These are phyloP conservation scores for Pelargonium citronellum DNA, from an alignment of 441 rosid genomes.

Conservation along the genomic window DNA sequence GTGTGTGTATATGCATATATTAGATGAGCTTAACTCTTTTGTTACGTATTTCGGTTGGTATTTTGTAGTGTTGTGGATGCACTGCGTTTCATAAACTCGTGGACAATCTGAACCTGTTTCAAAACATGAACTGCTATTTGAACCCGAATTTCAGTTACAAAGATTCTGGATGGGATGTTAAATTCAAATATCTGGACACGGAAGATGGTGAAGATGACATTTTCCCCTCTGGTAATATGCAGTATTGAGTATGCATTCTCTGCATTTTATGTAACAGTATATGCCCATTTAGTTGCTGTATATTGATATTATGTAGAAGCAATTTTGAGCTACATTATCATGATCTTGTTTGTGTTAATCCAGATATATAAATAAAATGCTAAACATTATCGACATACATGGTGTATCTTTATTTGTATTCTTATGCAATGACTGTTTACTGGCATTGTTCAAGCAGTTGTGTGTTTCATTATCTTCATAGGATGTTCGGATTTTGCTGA, in stretches of 20 bases:
- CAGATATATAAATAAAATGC: not conserved
- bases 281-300: not conserved
- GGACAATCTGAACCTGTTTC: constrained; percentile 2
- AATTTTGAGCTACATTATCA: not conserved
- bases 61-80: constrained; percentile 1
- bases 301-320: not conserved
- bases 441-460: no score
- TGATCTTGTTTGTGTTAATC: not conserved
- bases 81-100: not conserved
- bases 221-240: not conserved
- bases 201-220: constrained; percentile 3
- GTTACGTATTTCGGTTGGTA: not conserved
- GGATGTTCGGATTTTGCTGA: no score
- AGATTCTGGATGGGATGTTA: constrained; percentile 6
- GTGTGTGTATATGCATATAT: no score
- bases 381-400: not conserved
- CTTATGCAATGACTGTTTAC: not conserved
- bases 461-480: no score
- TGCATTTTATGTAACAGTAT: not conserved
- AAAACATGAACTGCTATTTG: constrained; percentile 3
- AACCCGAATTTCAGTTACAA: constrained; percentile 1
- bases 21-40: no score
- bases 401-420: not conserved
- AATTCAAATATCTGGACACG: not conserved
- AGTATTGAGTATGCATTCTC: not conserved